These are phyloP conservation scores for Spathaspora sp. DNA, from an alignment of 805 yeast genomes.

Conservation along the genomic window DNA sequence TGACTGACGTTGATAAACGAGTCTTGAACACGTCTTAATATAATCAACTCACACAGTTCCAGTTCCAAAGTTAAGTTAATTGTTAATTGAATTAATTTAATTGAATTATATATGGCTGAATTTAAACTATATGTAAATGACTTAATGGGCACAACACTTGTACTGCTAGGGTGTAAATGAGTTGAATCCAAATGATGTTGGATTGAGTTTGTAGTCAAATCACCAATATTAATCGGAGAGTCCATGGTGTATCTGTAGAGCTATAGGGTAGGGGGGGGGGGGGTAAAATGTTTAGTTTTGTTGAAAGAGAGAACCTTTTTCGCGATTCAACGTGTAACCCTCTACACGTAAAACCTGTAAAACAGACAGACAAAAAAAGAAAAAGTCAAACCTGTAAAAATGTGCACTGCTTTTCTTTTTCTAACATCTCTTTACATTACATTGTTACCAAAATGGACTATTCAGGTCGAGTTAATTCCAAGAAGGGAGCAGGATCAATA, in stretches of 20 bases:
- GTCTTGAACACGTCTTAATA: conserved; percentile 41
- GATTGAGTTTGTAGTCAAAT: conserved; percentile 38
- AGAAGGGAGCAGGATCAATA: conserved; percentile 87
- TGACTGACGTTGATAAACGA: conserved; percentile 38
- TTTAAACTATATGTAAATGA: conserved; percentile 10
- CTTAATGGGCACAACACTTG: conserved; percentile 14
- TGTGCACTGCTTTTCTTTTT: neutral
- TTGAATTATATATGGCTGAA: conserved; percentile 33
- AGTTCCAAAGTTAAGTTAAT: conserved; percentile 9
- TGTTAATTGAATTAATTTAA: conserved; percentile 33
- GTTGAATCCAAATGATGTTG: conserved; percentile 32
- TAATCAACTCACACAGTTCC: conserved; percentile 10
- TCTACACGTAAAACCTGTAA: conserved; percentile 9
- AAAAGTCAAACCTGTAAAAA: neutral
- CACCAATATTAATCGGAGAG: conserved; percentile 40
- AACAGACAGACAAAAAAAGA: too few species aligned
- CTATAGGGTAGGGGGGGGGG: too few species aligned
- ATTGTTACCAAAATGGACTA: conserved; percentile 60
- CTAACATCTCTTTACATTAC: neutral
- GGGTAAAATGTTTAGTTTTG: neutral
- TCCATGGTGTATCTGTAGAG: conserved; percentile 24
- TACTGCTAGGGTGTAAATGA: conserved; percentile 18
- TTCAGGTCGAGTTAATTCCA: conserved; percentile 84
- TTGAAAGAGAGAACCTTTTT: neutral
- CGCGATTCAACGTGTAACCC: neutral